These are phyloP conservation scores for Scutellaria minor DNA, from an alignment of 257 asterid species.

Conservation along the genomic window DNA sequence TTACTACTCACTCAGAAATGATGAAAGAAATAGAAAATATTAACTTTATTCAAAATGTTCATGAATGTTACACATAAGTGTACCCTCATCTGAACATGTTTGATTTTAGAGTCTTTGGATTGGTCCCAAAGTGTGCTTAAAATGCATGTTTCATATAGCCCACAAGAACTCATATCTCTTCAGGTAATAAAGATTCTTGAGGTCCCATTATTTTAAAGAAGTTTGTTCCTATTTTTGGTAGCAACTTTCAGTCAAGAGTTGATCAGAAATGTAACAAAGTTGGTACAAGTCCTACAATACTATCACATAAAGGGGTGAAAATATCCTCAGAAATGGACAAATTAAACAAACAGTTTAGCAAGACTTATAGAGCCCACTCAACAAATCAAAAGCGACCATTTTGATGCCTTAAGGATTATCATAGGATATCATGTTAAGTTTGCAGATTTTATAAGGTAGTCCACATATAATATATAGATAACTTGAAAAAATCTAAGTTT, in stretches of 20 bases:
- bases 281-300: neutral
- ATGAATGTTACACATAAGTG: slow-evolving; percentile 32
- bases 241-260: slow-evolving; percentile 34
- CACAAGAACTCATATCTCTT: slow-evolving; percentile 20
- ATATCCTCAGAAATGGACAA: slow-evolving; percentile 18
- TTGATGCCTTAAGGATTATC: slow-evolving; percentile 11
- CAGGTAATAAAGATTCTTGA: slow-evolving; percentile 35
- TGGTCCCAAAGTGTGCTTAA: slow-evolving; percentile 17
- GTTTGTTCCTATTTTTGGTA: slow-evolving; percentile 24
- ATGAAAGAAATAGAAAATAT: slow-evolving; percentile 7
- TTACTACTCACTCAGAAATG: neutral
- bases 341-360: slow-evolving; percentile 10
- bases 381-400: slow-evolving; percentile 14
- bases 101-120: slow-evolving; percentile 30
- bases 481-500: neutral
- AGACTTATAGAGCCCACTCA: slow-evolving; percentile 28
- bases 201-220: slow-evolving; percentile 39
- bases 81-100: slow-evolving; percentile 34
- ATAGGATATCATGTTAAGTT: slow-evolving; percentile 7
- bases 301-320: slow-evolving; percentile 3
- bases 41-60: slow-evolving; percentile 5
- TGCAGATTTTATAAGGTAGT: slow-evolving; percentile 3
- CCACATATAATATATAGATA: neutral
- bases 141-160: slow-evolving; percentile 16
- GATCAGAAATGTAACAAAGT: slow-evolving; percentile 22